phyloP scores from a whole-genome alignment of 495 filamentous ascomycete species.

The Annulohypoxylon moriforme region DNA sequence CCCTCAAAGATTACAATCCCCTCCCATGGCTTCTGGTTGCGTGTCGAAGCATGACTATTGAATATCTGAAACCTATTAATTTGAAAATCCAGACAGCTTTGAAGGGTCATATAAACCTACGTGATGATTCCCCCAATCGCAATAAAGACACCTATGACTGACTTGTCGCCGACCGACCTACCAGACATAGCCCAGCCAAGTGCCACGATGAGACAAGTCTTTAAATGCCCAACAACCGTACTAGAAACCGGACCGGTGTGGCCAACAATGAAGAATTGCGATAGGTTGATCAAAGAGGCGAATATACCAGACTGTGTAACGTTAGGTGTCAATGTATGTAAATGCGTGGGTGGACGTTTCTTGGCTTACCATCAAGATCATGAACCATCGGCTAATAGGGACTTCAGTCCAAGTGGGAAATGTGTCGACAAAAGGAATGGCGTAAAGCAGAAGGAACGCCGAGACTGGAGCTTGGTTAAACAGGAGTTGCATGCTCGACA shows the following conservation, averaged over 20 bases:
- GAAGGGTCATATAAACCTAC: conserved; percentile 49
- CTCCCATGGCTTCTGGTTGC: conserved; percentile 27
- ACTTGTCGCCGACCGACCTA: conserved; percentile 62
- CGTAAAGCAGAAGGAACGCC: conserved; percentile 70
- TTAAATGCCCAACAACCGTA: conserved; percentile 76
- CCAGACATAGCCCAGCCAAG: conserved; percentile 67
- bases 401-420: conserved; percentile 66
- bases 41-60: conserved; percentile 61
- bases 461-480: conserved; percentile 77
- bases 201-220: conserved; percentile 69
- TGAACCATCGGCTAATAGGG: conserved; percentile 60
- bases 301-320: conserved; percentile 65
- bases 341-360: not conserved
- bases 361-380: conserved; percentile 65
- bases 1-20: not conserved
- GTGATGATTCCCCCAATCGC: conserved; percentile 67
- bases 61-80: conserved; percentile 55
- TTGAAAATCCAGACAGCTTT: conserved; percentile 6
- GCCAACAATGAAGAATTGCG: conserved; percentile 80
- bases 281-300: conserved; percentile 76
- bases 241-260: conserved; percentile 75
- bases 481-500: conserved; percentile 78
- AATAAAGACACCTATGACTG: conserved; percentile 63
- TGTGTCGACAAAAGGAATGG: conserved; percentile 73
- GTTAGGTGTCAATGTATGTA: conserved; percentile 28